Evolutionary conservation across 2,329 filamentous ascomycete genomes (phyloP).

Genomic region (Fusarium equiseti): DNA sequence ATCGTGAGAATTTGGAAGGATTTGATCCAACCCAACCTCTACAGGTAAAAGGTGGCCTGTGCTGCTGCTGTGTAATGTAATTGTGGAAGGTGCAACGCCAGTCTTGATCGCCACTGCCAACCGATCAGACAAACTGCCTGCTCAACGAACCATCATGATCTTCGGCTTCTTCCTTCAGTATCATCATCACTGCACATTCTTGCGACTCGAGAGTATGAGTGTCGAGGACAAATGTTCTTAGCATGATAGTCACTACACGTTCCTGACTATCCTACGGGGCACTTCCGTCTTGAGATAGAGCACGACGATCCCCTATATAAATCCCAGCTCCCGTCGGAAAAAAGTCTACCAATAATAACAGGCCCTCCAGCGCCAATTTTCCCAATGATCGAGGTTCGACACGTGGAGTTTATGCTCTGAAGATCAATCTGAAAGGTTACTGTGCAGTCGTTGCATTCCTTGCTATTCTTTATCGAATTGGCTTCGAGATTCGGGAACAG

Average conservation of each 20-base stretch:
- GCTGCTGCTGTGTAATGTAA: slow-evolving; percentile 7
- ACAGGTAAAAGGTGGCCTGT: slow-evolving; percentile 7
- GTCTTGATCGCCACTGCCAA: not conserved
- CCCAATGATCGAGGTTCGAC: slow-evolving; percentile 9
- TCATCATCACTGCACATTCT: not conserved
- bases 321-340: slow-evolving; percentile 37
- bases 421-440: slow-evolving; percentile 2
- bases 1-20: slow-evolving; percentile 4
- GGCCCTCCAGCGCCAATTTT: slow-evolving; percentile 31
- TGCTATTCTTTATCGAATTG: slow-evolving; percentile 2
- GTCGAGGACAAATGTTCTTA: slow-evolving; percentile 18
- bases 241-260: slow-evolving; percentile 35
- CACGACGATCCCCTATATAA: slow-evolving; percentile 39
- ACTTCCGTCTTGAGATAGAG: slow-evolving; percentile 42
- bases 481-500: not conserved
- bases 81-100: slow-evolving; percentile 23
- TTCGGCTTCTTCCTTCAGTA: not conserved
- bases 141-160: not conserved
- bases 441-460: not conserved
- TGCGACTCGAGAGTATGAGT: not conserved
- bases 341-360: slow-evolving; percentile 42
- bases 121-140: not conserved
- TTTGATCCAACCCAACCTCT: not conserved
- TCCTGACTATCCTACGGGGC: slow-evolving; percentile 44
- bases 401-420: slow-evolving; percentile 25